phyloP scores from a whole-genome alignment of 352 stramenopile species.

The Pythium volutum region DNA sequence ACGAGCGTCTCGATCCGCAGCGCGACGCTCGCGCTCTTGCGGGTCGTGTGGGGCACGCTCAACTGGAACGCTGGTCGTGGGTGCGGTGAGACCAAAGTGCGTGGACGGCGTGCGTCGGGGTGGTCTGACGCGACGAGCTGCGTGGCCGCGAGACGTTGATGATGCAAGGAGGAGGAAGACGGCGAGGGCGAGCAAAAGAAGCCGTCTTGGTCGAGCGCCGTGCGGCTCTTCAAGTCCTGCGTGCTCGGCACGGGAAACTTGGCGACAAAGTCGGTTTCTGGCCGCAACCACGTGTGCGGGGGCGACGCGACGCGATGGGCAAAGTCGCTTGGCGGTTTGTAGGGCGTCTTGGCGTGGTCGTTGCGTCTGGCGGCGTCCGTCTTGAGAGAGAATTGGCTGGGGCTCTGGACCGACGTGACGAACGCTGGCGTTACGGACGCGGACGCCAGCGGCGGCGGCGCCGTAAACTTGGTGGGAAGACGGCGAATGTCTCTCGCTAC shows the following conservation, averaged over 20 bases:
- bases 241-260: slow-evolving; percentile 65
- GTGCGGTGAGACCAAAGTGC: neutral
- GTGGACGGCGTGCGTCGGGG: neutral
- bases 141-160: neutral
- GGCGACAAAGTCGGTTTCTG: slow-evolving; percentile 46
- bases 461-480: slow-evolving; percentile 20
- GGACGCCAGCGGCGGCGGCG: neutral
- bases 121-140: slow-evolving; percentile 17
- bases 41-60: slow-evolving; percentile 55
- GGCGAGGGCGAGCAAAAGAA: slow-evolving; percentile 15
- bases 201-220: slow-evolving; percentile 51
- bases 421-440: slow-evolving; percentile 5
- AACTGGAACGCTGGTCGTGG: slow-evolving; percentile 24
- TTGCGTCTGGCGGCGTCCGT: slow-evolving; percentile 43
- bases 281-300: slow-evolving; percentile 6
- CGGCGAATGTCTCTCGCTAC: slow-evolving; percentile 6
- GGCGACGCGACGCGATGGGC: slow-evolving; percentile 37
- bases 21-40: slow-evolving; percentile 55
- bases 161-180: neutral
- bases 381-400: slow-evolving; percentile 30
- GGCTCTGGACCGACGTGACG: slow-evolving; percentile 31
- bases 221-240: slow-evolving; percentile 55
- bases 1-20: slow-evolving; percentile 58
- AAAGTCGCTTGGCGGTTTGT: slow-evolving; percentile 42
- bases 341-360: slow-evolving; percentile 42